Evolutionary conservation across 2,329 filamentous ascomycete species (phyloP).

Genomic region (Calonectria pteridis): DNA sequence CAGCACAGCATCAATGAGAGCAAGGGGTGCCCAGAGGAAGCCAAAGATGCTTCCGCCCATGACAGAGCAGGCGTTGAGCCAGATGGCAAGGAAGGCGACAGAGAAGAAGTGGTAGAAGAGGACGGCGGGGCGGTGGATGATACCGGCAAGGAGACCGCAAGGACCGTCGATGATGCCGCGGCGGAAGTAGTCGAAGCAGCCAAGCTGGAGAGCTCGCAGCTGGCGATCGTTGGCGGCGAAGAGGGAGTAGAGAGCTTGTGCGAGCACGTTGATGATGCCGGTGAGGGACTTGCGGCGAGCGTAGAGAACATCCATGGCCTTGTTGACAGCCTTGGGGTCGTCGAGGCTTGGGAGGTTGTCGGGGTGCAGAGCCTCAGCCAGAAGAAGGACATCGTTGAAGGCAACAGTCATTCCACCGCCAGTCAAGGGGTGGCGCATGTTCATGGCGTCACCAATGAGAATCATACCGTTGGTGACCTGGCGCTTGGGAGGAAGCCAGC

Average conservation of each 20-base stretch:
- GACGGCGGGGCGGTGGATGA: conserved; percentile 81
- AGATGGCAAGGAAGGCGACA: conserved; percentile 90
- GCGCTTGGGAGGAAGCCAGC: conserved; percentile 83
- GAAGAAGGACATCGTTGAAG: conserved; percentile 88
- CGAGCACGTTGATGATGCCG: conserved; percentile 96
- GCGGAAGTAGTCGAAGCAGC: conserved; percentile 95
- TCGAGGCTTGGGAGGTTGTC: conserved; percentile 75
- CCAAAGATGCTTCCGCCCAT: conserved; percentile 51
- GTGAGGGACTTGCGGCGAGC: conserved; percentile 87
- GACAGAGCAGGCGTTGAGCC: conserved; percentile 64
- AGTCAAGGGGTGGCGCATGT: conserved; percentile 99
- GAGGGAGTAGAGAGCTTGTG: conserved; percentile 90
- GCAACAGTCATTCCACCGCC: conserved; percentile 99
- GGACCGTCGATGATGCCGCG: conserved; percentile 82
- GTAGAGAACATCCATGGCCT: conserved; percentile 82
- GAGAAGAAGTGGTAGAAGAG: conserved; percentile 95
- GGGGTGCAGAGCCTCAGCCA: conserved; percentile 81
- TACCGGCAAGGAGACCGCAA: conserved; percentile 82
- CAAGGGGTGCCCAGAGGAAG: conserved; percentile 66
- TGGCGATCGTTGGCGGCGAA: conserved; percentile 88
- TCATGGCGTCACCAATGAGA: conserved; percentile 93
- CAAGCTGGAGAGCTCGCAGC: conserved; percentile 83
- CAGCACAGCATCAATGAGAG: conserved; percentile 73
- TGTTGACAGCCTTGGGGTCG: conserved; percentile 74
- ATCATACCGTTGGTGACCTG: conserved; percentile 75